Conservation (phyloP, 2,329 filamentous ascomycete species). For the Xylariaceae sp. region DNA sequence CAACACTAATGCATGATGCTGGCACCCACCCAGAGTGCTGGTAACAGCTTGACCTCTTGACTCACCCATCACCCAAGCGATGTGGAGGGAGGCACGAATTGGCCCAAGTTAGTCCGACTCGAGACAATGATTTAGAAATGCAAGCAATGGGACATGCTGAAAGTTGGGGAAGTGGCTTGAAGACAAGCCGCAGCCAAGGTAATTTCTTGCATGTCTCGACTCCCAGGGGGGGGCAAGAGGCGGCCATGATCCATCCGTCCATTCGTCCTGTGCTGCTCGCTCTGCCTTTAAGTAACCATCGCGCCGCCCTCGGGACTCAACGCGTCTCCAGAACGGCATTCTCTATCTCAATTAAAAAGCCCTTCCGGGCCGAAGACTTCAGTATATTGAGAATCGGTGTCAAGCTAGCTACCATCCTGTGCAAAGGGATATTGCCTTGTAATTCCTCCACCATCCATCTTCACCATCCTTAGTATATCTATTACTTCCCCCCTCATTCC, state of each 20-base stretch:
- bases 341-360: conserved; percentile 24
- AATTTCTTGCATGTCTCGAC: not conserved
- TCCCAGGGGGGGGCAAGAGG: not conserved
- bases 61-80: conserved; percentile 18
- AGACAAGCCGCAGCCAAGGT: conserved; percentile 20
- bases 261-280: not conserved
- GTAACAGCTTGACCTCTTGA: conserved; percentile 22
- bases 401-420: conserved; percentile 20
- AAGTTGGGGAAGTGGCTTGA: conserved; percentile 27
- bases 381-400: conserved; percentile 29
- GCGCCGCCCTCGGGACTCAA: conserved; percentile 12
- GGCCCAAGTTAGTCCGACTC: conserved; percentile 10
- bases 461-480: conserved; percentile 26
- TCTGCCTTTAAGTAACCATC: conserved; percentile 1
- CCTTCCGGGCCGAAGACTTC: conserved; percentile 26
- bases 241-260: not conserved
- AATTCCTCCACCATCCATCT: conserved; percentile 13
- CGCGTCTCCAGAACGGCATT: conserved; percentile 25
- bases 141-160: conserved; percentile 22
- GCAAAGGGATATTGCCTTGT: conserved; percentile 15
- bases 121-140: conserved; percentile 21
- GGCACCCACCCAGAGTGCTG: conserved; percentile 12
- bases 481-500: conserved; percentile 30
- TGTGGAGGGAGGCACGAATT: conserved; percentile 19
- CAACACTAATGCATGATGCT: conserved; percentile 7